These are phyloP conservation scores for Xylaria sp. DNA, from an alignment of 2,329 filamentous ascomycete species.

Conservation along the genomic window DNA sequence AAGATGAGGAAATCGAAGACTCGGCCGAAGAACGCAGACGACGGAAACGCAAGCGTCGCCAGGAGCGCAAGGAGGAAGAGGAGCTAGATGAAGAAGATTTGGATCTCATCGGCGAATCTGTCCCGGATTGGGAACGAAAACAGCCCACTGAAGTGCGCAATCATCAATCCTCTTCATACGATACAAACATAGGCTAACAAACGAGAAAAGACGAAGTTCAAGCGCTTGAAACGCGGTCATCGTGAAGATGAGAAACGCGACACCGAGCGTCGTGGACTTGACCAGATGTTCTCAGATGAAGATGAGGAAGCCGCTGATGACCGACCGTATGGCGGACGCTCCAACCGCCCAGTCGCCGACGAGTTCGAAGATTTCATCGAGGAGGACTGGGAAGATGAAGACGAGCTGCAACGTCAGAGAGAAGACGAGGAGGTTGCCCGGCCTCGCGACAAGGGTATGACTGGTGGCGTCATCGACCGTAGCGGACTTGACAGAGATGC, in stretches of 20 bases:
- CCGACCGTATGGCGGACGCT: conserved; percentile 43
- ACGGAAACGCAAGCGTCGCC: conserved; percentile 67
- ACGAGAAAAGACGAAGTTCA: conserved; percentile 73
- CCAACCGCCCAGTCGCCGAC: conserved; percentile 59
- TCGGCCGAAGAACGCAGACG: conserved; percentile 55
- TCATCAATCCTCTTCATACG: background rate
- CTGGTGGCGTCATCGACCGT: conserved; percentile 67
- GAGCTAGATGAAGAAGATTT: conserved; percentile 94
- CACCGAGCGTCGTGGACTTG: conserved; percentile 64
- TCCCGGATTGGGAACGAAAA: conserved; percentile 63
- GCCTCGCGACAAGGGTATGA: conserved; percentile 64
- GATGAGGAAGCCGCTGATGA: conserved; percentile 67
- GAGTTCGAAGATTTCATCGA: conserved; percentile 97
- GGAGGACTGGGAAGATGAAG: conserved; percentile 86
- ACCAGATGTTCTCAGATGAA: conserved; percentile 93
- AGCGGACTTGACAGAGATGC: conserved; percentile 86
- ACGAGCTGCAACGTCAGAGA: conserved; percentile 65
- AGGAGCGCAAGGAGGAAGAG: conserved; percentile 77
- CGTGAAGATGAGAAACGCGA: conserved; percentile 64
- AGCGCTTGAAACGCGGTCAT: conserved; percentile 90
- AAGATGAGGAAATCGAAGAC: conserved; percentile 63
- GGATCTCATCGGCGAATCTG: conserved; percentile 83
- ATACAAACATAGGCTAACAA: conserved; percentile 11
- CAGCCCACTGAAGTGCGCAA: conserved; percentile 62
- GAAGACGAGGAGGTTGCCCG: conserved; percentile 87